phyloP scores from a whole-genome alignment of 1,284 basidiomycete genomes.

The Entoloma clypeatum region DNA sequence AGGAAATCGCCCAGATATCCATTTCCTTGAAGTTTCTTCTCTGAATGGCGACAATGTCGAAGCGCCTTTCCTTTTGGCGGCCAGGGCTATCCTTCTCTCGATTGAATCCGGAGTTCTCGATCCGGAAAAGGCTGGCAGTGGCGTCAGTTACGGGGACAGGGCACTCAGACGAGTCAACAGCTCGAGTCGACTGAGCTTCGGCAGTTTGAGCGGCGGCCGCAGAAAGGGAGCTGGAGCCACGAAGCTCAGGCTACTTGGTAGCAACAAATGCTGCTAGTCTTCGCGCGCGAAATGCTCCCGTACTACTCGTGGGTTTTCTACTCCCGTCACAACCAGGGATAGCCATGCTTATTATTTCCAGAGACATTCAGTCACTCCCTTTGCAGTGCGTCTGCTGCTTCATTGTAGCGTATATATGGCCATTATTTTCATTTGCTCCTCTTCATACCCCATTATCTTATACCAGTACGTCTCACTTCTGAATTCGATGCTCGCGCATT shows the following conservation, averaged over 20 bases:
- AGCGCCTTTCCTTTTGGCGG: constrained; percentile 88
- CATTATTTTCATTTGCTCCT: constrained; percentile 3
- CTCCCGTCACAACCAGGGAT: constrained; percentile 4
- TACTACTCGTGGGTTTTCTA: constrained; percentile 2
- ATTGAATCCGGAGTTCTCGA: constrained; percentile 91
- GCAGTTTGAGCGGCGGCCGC: constrained; percentile 63
- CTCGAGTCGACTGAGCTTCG: constrained; percentile 78
- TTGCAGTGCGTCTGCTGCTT: too few species aligned
- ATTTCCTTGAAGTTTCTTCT: constrained; percentile 93
- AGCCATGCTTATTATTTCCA: constrained; percentile 1
- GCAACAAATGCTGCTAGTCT: constrained; percentile 49
- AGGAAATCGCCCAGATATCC: constrained; percentile 55
- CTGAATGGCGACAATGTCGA: constrained; percentile 92
- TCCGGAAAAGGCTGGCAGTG: constrained; percentile 90
- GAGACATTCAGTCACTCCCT: not conserved
- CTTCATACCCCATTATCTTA: constrained; percentile 27
- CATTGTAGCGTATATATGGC: too few species aligned
- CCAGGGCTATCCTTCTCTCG: constrained; percentile 86
- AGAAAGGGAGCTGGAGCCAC: constrained; percentile 58
- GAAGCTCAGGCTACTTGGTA: constrained; percentile 54
- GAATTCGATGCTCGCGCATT: not conserved
- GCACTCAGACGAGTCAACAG: constrained; percentile 83
- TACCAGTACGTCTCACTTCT: constrained; percentile 27
- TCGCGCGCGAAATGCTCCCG: too few species aligned
- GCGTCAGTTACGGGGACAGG: constrained; percentile 95